Conservation (phyloP, 2,329 filamentous ascomycete species). For the Alternaria triticimaculans region DNA sequence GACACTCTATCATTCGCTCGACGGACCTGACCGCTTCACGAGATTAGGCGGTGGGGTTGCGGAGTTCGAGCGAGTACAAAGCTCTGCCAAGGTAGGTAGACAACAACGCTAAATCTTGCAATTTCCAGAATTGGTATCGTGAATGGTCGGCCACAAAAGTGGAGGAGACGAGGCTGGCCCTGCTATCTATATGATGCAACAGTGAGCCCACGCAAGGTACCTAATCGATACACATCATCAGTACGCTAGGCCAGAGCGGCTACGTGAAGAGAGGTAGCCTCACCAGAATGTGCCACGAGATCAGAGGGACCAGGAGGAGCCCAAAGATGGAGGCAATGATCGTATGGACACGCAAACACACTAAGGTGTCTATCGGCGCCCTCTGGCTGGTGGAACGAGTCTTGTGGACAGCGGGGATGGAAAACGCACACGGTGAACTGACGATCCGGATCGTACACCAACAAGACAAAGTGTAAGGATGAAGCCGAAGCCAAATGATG, state of each 20-base stretch:
- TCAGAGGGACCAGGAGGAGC: slow-evolving; percentile 18
- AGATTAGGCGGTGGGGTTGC: slow-evolving; percentile 24
- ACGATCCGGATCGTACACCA: slow-evolving; percentile 11
- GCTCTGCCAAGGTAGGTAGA: slow-evolving; percentile 1
- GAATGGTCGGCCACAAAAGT: slow-evolving; percentile 19
- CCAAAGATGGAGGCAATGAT: slow-evolving; percentile 21
- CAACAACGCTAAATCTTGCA: slow-evolving; percentile 9
- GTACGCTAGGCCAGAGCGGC: slow-evolving; percentile 20
- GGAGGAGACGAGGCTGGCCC: slow-evolving; percentile 16
- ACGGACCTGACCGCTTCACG: slow-evolving; percentile 32
- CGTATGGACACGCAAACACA: slow-evolving; percentile 43
- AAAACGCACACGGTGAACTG: slow-evolving; percentile 20
- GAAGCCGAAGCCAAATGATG: slow-evolving; percentile 26
- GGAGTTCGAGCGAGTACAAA: slow-evolving; percentile 9
- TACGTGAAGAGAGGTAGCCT: slow-evolving; percentile 17
- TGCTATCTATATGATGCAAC: slow-evolving; percentile 32
- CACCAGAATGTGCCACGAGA: slow-evolving; percentile 38
- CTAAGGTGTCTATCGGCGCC: slow-evolving; percentile 26
- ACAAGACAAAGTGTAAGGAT: slow-evolving; percentile 22
- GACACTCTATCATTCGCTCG: slow-evolving; percentile 25
- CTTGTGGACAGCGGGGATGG: slow-evolving; percentile 8
- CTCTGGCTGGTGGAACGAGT: slow-evolving; percentile 30
- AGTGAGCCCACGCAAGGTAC: slow-evolving; percentile 16
- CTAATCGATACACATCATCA: slow-evolving; percentile 26
- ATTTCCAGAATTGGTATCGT: slow-evolving; percentile 7